These are phyloP conservation scores for Hypericum androsaemum DNA, from an alignment of 345 rosid species.

Conservation along the genomic window DNA sequence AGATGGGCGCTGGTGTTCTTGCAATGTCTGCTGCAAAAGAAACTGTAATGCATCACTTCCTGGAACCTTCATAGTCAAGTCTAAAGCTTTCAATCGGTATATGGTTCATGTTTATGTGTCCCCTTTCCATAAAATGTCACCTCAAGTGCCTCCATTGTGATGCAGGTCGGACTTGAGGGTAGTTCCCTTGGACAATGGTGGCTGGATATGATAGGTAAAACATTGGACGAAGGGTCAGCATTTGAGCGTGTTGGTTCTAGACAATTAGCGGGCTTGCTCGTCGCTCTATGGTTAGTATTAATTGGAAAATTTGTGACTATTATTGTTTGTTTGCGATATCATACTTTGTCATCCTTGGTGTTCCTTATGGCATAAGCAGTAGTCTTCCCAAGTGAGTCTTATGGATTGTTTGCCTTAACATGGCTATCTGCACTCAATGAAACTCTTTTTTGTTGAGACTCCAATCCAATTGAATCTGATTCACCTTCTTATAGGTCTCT, in stretches of 20 bases:
- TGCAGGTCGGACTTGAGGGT: slow-evolving; percentile 98
- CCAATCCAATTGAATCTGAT: no score
- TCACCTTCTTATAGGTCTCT: no score
- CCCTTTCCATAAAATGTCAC: not conserved
- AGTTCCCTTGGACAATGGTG: slow-evolving; percentile 92
- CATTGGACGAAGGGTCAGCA: slow-evolving; percentile 59
- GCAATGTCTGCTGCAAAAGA: not conserved
- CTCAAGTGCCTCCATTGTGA: slow-evolving; percentile 4
- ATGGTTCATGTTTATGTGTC: not conserved
- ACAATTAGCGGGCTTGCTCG: slow-evolving; percentile 85
- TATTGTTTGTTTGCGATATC: no score
- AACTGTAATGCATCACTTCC: not conserved
- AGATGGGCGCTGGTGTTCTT: not conserved
- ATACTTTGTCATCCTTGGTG: no score
- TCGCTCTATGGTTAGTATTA: slow-evolving; percentile 69
- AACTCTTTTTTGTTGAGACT: no score
- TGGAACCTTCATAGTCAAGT: not conserved
- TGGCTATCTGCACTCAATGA: no score
- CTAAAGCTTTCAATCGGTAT: not conserved
- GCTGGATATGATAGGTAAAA: slow-evolving; percentile 82
- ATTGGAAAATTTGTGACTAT: no score
- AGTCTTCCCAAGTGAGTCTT: no score
- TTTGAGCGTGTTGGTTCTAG: slow-evolving; percentile 98
- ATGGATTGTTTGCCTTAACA: no score
- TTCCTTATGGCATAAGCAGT: no score